phyloP scores from a whole-genome alignment of 1,284 basidiomycete species.

The Cutaneotrichosporon sp. region DNA sequence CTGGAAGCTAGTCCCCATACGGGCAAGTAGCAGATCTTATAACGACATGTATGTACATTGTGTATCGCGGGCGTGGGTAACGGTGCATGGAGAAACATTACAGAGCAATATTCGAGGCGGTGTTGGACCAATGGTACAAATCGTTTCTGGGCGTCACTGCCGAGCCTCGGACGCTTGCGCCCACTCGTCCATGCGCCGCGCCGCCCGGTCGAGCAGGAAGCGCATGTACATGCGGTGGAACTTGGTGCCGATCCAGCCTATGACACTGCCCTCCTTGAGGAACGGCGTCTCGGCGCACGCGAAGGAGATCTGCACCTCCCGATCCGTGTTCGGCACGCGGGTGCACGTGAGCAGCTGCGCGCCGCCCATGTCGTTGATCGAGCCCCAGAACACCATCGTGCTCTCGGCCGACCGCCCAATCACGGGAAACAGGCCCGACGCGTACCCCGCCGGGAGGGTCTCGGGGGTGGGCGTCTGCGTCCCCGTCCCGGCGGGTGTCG shows the following conservation, averaged over 20 bases:
- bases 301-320: conserved; percentile 3
- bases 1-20: not conserved
- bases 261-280: not conserved
- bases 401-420: not conserved
- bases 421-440: conserved; percentile 9
- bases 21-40: not conserved
- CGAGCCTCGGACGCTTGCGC: not conserved
- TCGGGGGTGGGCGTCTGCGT: not conserved
- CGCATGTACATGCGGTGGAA: conserved; percentile 14
- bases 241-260: not conserved
- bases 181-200: not conserved
- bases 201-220: conserved; percentile 15
- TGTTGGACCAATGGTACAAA: no score
- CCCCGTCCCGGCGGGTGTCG: not conserved
- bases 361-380: not conserved
- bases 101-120: no score
- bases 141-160: not conserved
- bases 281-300: conserved; percentile 3
- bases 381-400: conserved; percentile 9
- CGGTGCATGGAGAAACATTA: not conserved
- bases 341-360: conserved; percentile 8
- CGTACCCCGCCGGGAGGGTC: not conserved
- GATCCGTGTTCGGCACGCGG: not conserved
- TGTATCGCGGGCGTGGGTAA: not conserved
- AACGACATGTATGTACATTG: not conserved